Conservation (phyloP, 108 stramenopile species). For the Seminavis robusta region DNA sequence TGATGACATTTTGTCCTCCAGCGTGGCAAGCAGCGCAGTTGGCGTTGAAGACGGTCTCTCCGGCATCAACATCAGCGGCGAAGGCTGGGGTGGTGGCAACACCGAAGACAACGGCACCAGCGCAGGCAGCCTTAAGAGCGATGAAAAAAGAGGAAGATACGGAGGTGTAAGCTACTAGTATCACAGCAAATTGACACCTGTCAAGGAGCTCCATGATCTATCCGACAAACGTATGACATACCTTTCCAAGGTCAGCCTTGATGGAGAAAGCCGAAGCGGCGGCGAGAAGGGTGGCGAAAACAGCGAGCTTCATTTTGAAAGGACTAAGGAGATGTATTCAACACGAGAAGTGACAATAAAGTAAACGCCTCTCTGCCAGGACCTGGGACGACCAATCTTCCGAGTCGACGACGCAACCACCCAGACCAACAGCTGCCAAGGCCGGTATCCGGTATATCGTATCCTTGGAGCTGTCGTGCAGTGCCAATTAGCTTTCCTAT, state of each 20-base stretch:
- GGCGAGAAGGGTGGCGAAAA: slow-evolving; percentile 71
- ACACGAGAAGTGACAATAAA: too few relatives aligned
- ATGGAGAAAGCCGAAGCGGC: slow-evolving; percentile 71
- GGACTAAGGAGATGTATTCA: too few relatives aligned
- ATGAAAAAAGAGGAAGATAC: slow-evolving; percentile 8
- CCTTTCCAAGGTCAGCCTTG: slow-evolving; percentile 44
- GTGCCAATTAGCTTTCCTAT: too few relatives aligned
- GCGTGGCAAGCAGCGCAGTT: slow-evolving; percentile 96
- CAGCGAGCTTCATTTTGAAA: slow-evolving; percentile 79
- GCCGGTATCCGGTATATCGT: too few relatives aligned
- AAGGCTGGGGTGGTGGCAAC: slow-evolving; percentile 70
- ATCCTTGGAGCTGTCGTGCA: too few relatives aligned
- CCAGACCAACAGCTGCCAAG: too few relatives aligned
- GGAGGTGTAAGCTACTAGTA: neutral
- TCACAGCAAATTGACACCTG: neutral
- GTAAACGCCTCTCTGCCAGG: too few relatives aligned
- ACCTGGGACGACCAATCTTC: too few relatives aligned
- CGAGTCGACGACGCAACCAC: too few relatives aligned
- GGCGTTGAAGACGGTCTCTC: slow-evolving; percentile 88
- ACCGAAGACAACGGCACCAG: slow-evolving; percentile 65
- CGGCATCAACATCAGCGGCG: slow-evolving; percentile 82
- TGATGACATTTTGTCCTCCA: slow-evolving; percentile 93
- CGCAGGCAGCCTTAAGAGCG: slow-evolving; percentile 53
- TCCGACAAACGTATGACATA: too few relatives aligned
- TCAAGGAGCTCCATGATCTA: too few relatives aligned